Conservation (phyloP, 345 rosid species). For the Lagerstroemia speciosa region DNA sequence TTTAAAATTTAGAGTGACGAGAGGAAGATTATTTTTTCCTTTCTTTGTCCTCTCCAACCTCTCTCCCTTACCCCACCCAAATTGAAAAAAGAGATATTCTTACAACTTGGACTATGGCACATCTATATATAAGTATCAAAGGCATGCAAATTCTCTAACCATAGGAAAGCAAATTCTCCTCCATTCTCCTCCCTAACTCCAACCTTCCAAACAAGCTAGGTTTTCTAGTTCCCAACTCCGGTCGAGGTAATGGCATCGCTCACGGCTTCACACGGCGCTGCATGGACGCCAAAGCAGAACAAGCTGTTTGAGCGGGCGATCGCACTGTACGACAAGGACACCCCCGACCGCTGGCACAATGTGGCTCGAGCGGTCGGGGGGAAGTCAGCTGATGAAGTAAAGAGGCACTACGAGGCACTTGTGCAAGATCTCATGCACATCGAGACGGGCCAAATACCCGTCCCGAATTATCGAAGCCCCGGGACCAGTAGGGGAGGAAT, state of each 20-base stretch:
- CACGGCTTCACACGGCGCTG: slow-evolving; percentile 44
- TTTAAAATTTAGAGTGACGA: too few species aligned
- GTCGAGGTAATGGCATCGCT: slow-evolving; percentile 27
- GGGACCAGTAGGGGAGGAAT: slow-evolving; percentile 35
- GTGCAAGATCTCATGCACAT: slow-evolving; percentile 63
- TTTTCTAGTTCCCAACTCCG: background rate
- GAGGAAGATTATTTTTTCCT: too few species aligned
- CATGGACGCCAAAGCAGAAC: slow-evolving; percentile 76
- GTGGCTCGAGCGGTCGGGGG: slow-evolving; percentile 70
- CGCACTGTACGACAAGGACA: slow-evolving; percentile 72
- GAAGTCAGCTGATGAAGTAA: slow-evolving; percentile 75
- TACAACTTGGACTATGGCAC: slow-evolving; percentile 6
- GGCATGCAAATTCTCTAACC: background rate
- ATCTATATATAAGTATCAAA: background rate
- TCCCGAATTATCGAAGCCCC: slow-evolving; percentile 47
- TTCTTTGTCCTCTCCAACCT: too few species aligned
- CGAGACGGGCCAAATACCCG: slow-evolving; percentile 59
- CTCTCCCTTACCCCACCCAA: too few species aligned
- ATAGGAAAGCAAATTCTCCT: background rate
- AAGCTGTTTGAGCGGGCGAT: slow-evolving; percentile 81
- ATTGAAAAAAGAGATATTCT: too few species aligned
- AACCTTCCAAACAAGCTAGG: too few species aligned
- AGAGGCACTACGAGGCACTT: slow-evolving; percentile 69
- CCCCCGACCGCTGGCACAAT: slow-evolving; percentile 93
- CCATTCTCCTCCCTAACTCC: background rate